Evolutionary conservation across 2,329 filamentous ascomycete species (phyloP), one percentile per base, ranked within the genome.

Genomic region (Elsinoe batatas): DNA sequence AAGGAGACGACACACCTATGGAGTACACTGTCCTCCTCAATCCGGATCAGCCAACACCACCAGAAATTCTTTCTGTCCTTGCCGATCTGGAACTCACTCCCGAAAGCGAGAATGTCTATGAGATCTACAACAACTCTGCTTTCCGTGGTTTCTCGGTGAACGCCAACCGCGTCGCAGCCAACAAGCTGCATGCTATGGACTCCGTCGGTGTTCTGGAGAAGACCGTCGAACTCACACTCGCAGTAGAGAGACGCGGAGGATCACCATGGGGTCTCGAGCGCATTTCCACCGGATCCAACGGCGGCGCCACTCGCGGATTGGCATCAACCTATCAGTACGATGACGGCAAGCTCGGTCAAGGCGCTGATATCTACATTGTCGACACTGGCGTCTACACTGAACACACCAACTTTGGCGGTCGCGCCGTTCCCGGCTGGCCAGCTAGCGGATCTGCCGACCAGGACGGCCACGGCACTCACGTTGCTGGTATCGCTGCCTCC

Each of bases 281-380:
- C 56, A 71, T 76, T 56, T 75, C 73, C 3, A 65, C 64, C 13
- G 50, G 63, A 20, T 57, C 58, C n/a, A 56, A 53, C 22, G 57
- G 64, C 10, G 51, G 64, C 18, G 20, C 61, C 62, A 20, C 18
- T 12, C 38, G 32, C 18, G 53, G 53, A 33, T 66, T 75, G 54
- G 65, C 71, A 58, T 76, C 71, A 61, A 72, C 68, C 22, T 76
- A 76, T 63, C 58, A 65, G 1, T 74, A 68, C 18, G 66, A 72
- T 35, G 58, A 66, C 46, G 32, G 56, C 6, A 57, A 53, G 1
- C 68, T 72, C 8, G 73, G 72, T 53, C 58, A 62, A 17, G 72
- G 71, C 53, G 72, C 73, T n/a, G 74, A 76, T 56, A 71, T 77
- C 56, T 76, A 77, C 63, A 65, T 76, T 55, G 62, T 77, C n/a